Evolutionary conservation across 768 basidiomycete genomes (phyloP).

Genomic region (Tricholoma saponaceum): DNA sequence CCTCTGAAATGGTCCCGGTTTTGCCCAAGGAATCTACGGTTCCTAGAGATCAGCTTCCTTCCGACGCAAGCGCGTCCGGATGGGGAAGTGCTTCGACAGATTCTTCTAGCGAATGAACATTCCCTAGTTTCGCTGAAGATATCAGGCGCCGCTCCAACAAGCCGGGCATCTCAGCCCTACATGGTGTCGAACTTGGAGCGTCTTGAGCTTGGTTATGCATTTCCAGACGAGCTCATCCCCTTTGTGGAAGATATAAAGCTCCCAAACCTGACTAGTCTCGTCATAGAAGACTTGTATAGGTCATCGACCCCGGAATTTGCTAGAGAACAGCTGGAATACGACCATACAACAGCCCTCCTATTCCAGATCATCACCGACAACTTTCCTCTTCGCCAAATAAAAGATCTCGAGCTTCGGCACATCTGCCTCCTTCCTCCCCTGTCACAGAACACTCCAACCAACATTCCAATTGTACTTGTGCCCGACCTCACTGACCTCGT

Average conservation of each 20-base stretch:
- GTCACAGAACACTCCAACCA: neutral
- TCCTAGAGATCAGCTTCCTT: neutral
- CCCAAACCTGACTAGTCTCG: neutral
- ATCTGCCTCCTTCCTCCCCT: neutral
- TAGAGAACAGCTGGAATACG: neutral
- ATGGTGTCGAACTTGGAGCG: neutral
- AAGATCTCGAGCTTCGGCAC: neutral
- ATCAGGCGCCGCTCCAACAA: neutral
- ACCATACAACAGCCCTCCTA: neutral
- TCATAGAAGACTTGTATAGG: neutral
- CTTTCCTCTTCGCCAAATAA: neutral
- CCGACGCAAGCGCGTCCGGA: neutral
- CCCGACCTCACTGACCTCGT: neutral
- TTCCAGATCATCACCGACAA: neutral
- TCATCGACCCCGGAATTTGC: neutral
- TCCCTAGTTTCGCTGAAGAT: neutral
- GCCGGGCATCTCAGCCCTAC: neutral
- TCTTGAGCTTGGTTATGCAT: neutral
- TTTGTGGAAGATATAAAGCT: neutral
- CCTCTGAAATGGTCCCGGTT: neutral
- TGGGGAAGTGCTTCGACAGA: neutral
- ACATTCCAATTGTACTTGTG: neutral
- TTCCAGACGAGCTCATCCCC: neutral
- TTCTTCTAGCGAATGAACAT: neutral
- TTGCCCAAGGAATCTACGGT: neutral